Base-by-base conservation (phyloP, 192 early-diverging fungal species). In the Backusella circina region DNA sequence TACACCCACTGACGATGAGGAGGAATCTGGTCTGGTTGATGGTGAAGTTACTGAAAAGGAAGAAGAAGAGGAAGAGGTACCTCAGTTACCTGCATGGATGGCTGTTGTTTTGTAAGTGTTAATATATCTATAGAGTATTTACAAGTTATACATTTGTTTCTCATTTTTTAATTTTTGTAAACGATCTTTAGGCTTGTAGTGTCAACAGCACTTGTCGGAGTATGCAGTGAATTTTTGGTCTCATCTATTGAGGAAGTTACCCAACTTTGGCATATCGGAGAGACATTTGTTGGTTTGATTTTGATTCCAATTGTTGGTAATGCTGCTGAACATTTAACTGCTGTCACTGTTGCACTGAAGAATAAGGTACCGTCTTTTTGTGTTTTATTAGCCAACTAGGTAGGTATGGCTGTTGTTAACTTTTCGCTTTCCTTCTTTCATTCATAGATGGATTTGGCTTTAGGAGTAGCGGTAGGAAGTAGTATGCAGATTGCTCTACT, bases 201-300 rank as follows among this genome's bases (percentile, higher is more conserved):
- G 4, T 61, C 54, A 41, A 96, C 94, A 0, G 79, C 91, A 0
- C 70, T 91, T 13, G 91, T 96, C 1, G 91, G 93, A 8, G 73
- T 97, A 16, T 95, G 90, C 76, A 93, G 95, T 54, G 96, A 98
- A 77, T 92, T 87, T 71, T 83, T 98, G 13, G 95, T 98, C 2
- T 89, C 83, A 28, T 91, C 93, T 0, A 94, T 98, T 61, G 92
- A 95, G 65, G 90, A 88, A 18, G 75, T 98, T 31, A 88, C 92
- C 3, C 74, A 90, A 28, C 72, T 86, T 65, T 94, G 91, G 88
- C 80, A 89, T 36, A 83, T 98, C 31, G 88, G 84, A 35, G 78
- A 90, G 26, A 91, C 91, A 2, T 98, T 98, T 82, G 92, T 98
- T 51, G 96, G 96, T 41, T 88, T 98, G 47, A 93, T 98, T 75